Base-by-base conservation (phyloP, 192 early-diverging fungal species). In the Pilobolus umbonatus region DNA sequence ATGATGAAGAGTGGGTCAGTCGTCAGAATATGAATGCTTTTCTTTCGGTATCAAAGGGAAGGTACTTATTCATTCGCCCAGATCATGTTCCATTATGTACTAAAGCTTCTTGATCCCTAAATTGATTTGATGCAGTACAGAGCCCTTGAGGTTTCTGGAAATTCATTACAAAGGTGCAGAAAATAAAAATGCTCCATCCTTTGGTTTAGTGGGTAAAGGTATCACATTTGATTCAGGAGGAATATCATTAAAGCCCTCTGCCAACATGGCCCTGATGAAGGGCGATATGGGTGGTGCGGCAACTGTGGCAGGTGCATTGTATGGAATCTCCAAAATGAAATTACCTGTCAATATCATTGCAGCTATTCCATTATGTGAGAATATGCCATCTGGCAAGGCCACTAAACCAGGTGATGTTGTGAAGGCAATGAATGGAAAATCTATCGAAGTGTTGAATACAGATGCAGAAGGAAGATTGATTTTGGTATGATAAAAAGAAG, bases 241-340 rank as follows among this genome's bases (percentile, higher is more conserved):
- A 35, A 88, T 91, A 59, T 92, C 86, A 28, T 75, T 98, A 38
- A 98, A 98, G 71, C 90, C 90, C 15, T 83, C 86, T n/a, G 72
- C 72, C 42, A 81, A 79, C 45, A 98, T 98, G 95, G 86, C 86
- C 9, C 39, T 80, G 57, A 98, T 98, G 95, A 95, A 95, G 68
- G 93, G 90, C 49, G 95, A 97, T 62, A 94, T 97, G 91, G 92
- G 88, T 35, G 93, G 94, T 30, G 94, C 91, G 15, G 93, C 95
- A 0, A 79, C 82, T 0, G 89, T 92, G 0, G 78, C 85, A 0
- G 78, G 83, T 7, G 82, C 89, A 15, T 66, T 94, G 65, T 85
- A 85, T 59, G 94, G 85, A n/a, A 85, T 95, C 28, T 83, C 84
- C 2, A 83, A 84, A 54, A 74, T 95, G 35, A 57, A 67, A 4